phyloP scores from a whole-genome alignment of 805 yeast genomes.

The Maudiozyma bulderi region DNA sequence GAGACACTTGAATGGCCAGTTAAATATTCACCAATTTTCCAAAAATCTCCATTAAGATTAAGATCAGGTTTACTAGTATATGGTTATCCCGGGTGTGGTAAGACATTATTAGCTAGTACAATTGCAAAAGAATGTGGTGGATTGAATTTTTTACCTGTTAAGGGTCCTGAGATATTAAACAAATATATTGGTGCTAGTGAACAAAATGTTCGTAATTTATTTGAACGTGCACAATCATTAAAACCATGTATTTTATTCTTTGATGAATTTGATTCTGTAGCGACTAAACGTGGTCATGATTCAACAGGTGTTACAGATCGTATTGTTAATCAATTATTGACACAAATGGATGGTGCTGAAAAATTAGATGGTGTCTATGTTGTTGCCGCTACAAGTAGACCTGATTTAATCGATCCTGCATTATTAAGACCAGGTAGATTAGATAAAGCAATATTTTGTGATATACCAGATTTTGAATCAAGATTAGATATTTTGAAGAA shows the following conservation, averaged over 20 bases:
- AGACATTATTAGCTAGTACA: constrained; percentile 85
- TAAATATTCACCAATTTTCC: constrained; percentile 89
- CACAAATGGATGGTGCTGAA: constrained; percentile 99
- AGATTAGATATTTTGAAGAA: constrained; percentile 55
- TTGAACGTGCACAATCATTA: constrained; percentile 90
- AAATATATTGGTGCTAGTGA: constrained; percentile 97
- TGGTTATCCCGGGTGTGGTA: constrained; percentile 98
- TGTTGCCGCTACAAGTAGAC: constrained; percentile 91
- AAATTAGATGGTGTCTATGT: constrained; percentile 95
- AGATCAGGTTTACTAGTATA: constrained; percentile 84
- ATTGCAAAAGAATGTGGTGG: constrained; percentile 85
- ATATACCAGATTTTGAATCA: constrained; percentile 65
- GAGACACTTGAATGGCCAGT: constrained; percentile 98
- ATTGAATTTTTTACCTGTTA: constrained; percentile 80
- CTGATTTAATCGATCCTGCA: constrained; percentile 93
- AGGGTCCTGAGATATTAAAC: constrained; percentile 92
- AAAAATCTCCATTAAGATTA: constrained; percentile 73
- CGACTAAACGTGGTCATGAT: constrained; percentile 96
- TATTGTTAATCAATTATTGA: constrained; percentile 91
- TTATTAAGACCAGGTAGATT: constrained; percentile 90
- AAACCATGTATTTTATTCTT: constrained; percentile 88
- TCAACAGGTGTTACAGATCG: constrained; percentile 97
- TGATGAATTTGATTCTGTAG: constrained; percentile 94
- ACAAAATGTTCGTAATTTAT: constrained; percentile 84
- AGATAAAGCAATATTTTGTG: constrained; percentile 86